A percentile compares a stretch with the other conserved stretches of the same genome.
Evolutionary conservation across 352 stramenopile genomes (phyloP).

Genomic region (Halophytophthora batemanensis): DNA sequence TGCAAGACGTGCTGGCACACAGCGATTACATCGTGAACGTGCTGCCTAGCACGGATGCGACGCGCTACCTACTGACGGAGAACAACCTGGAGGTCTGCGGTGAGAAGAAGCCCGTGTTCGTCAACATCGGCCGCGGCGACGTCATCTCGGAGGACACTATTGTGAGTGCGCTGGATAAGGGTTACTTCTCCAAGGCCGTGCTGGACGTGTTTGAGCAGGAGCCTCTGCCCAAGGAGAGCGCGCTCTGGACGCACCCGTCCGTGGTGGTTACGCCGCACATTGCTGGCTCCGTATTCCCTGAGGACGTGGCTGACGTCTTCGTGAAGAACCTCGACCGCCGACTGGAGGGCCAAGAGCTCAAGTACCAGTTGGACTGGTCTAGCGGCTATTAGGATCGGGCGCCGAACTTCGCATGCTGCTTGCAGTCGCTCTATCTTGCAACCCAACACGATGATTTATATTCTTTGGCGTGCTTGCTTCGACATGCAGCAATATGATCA

Average conservation of each 20-base stretch:
- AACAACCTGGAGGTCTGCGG: constrained; percentile 41
- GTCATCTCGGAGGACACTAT: constrained; percentile 64
- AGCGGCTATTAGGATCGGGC: constrained; percentile 28
- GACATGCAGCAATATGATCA: too few species aligned
- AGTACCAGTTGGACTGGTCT: constrained; percentile 33
- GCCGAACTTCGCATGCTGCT: too few species aligned
- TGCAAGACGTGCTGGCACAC: constrained; percentile 42
- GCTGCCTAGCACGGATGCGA: constrained; percentile 79
- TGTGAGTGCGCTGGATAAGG: constrained; percentile 53
- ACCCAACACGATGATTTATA: too few species aligned
- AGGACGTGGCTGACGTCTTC: constrained; percentile 79
- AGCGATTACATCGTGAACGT: constrained; percentile 86
- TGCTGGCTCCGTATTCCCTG: constrained; percentile 59
- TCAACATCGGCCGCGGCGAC: constrained; percentile 89
- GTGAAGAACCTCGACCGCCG: constrained; percentile 48
- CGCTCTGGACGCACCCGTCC: constrained; percentile 55
- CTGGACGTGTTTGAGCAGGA: constrained; percentile 59
- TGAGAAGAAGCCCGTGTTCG: constrained; percentile 68
- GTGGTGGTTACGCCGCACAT: constrained; percentile 82
- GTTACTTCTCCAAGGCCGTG: constrained; percentile 50
- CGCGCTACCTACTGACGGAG: constrained; percentile 61
- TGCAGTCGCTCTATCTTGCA: too few species aligned
- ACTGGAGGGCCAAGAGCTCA: constrained; percentile 20
- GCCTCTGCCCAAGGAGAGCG: constrained; percentile 36
- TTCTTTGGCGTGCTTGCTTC: too few species aligned